Percentiles rank a stretch among this genome's conserved stretches.
phyloP scores from a whole-genome alignment of 192 early-diverging fungal genomes.

The Spizellomyces punctatus region DNA sequence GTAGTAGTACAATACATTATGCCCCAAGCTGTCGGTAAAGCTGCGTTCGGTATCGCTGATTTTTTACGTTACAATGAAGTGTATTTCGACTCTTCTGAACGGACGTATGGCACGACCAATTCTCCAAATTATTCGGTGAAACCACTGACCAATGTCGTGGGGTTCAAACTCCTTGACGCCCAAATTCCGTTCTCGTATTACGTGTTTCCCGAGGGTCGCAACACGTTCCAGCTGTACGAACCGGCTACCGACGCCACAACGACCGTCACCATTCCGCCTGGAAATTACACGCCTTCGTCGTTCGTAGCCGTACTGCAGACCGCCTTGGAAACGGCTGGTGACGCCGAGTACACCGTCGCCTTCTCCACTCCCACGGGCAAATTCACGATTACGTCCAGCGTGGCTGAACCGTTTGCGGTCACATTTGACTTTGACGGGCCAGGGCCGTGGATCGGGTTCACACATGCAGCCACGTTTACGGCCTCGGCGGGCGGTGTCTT shows the following conservation, averaged over 20 bases:
- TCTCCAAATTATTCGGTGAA: background rate
- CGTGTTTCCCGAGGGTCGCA: background rate
- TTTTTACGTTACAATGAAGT: background rate
- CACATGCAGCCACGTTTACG: too few relatives aligned
- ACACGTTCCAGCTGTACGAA: conserved; percentile 1
- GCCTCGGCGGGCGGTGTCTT: too few relatives aligned
- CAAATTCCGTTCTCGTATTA: background rate
- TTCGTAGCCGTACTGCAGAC: too few relatives aligned
- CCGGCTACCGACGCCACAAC: background rate
- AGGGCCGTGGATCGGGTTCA: too few relatives aligned
- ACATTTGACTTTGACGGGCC: too few relatives aligned
- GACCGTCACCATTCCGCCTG: background rate
- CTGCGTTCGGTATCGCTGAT: background rate
- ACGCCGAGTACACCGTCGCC: too few relatives aligned
- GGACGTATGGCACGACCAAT: background rate
- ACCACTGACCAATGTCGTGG: background rate
- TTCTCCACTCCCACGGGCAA: too few relatives aligned
- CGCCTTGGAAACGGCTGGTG: too few relatives aligned
- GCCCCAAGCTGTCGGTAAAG: background rate
- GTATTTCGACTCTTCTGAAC: background rate
- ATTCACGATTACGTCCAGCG: too few relatives aligned
- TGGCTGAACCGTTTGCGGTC: too few relatives aligned
- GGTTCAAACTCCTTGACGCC: background rate
- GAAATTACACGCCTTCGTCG: background rate
- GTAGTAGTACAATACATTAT: background rate